phyloP scores from a whole-genome alignment of 2,329 filamentous ascomycete species.

The Diaporthe longicolla region DNA sequence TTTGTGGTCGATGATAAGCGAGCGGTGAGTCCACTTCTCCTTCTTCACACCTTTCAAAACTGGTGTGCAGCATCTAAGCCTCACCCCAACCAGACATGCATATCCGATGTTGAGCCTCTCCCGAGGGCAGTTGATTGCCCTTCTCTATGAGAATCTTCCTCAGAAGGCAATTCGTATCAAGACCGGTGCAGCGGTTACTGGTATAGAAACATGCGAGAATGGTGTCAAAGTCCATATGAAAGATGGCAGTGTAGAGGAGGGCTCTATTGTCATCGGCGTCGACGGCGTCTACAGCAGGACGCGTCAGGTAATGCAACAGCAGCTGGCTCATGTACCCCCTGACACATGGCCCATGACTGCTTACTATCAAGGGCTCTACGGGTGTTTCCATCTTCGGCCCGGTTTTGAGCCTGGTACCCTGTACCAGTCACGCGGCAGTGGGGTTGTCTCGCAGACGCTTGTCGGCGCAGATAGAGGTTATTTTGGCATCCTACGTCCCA shows the following conservation, averaged over 20 bases:
- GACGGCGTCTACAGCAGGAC: slow-evolving; percentile 30
- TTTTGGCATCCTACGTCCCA: slow-evolving; percentile 1
- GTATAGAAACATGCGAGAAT: background rate
- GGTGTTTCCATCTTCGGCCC: background rate
- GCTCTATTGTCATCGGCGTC: slow-evolving; percentile 12
- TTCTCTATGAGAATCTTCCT: background rate
- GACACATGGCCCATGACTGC: slow-evolving; percentile 18
- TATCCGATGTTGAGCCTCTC: background rate
- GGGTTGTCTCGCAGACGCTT: background rate
- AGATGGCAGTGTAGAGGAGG: slow-evolving; percentile 18
- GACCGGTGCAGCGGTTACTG: background rate
- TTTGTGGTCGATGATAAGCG: background rate
- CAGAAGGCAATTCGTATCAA: background rate
- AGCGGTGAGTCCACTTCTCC: background rate
- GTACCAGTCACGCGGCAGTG: slow-evolving; percentile 7
- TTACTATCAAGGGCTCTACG: background rate
- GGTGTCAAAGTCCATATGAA: slow-evolving; percentile 1
- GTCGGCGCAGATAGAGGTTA: background rate
- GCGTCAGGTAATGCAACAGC: slow-evolving; percentile 17
- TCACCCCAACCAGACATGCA: background rate
- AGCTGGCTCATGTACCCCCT: background rate
- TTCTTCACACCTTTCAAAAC: no score
- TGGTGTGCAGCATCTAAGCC: background rate
- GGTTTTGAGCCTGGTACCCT: background rate
- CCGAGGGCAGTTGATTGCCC: slow-evolving; percentile 6